Evolutionary conservation across 2,329 filamentous ascomycete species (phyloP).

Genomic region (Cyclaneusma minus): DNA sequence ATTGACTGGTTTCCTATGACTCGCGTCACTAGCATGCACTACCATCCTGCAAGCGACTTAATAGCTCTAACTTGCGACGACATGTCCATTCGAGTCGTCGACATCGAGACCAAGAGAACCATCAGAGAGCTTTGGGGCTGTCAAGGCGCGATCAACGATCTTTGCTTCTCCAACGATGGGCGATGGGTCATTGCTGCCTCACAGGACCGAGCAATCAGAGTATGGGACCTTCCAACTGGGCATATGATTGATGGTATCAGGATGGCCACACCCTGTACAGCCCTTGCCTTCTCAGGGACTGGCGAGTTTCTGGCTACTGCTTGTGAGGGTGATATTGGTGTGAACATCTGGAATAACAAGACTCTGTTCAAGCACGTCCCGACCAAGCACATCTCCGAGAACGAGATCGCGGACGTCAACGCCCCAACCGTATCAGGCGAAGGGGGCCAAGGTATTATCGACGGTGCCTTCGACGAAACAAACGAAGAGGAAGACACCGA

Average conservation of each 20-base stretch:
- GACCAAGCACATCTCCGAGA: constrained; percentile 69
- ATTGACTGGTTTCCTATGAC: constrained; percentile 73
- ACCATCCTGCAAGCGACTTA: constrained; percentile 71
- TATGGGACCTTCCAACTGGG: constrained; percentile 93
- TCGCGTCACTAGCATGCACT: constrained; percentile 59
- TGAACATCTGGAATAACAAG: constrained; percentile 94
- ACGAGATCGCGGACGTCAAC: constrained; percentile 48
- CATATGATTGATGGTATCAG: constrained; percentile 89
- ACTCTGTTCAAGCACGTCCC: constrained; percentile 80
- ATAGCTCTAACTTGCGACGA: constrained; percentile 84
- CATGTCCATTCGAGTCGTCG: constrained; percentile 72
- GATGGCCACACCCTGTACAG: constrained; percentile 63
- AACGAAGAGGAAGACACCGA: constrained; percentile 33
- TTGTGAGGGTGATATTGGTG: constrained; percentile 65
- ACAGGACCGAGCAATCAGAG: constrained; percentile 61
- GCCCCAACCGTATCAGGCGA: constrained; percentile 72
- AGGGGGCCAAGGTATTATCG: constrained; percentile 58
- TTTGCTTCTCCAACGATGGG: constrained; percentile 83
- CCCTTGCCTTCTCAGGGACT: constrained; percentile 73
- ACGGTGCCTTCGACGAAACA: constrained; percentile 54
- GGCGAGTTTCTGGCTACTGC: constrained; percentile 92
- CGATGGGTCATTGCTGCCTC: constrained; percentile 86
- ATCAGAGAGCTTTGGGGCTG: constrained; percentile 89
- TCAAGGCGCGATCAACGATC: constrained; percentile 57
- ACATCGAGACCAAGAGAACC: constrained; percentile 77